Evolutionary conservation across 257 asterid species (phyloP).

Genomic region (Mitragyna speciosa): DNA sequence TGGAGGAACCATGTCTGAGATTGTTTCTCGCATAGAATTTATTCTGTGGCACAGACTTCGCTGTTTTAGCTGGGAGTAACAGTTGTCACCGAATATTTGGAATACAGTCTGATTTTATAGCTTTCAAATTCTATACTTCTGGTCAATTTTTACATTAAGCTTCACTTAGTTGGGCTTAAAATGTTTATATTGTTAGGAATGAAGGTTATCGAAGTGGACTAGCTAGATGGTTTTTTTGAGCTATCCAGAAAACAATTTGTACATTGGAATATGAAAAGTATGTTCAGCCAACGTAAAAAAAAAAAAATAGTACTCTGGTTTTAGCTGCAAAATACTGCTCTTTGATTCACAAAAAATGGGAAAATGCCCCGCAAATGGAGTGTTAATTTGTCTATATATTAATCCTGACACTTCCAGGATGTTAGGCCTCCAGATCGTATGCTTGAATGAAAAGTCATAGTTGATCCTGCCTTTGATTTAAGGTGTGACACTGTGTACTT

Average conservation of each 20-base stretch:
- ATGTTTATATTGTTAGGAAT: neutral
- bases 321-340: neutral
- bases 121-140: neutral
- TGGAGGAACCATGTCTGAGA: neutral
- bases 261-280: neutral
- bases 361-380: neutral
- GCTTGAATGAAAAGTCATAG: neutral
- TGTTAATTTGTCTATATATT: neutral
- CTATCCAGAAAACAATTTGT: neutral
- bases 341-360: neutral
- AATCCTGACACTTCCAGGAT: neutral
- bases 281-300: neutral
- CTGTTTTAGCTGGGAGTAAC: neutral
- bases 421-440: neutral
- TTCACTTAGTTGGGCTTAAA: neutral
- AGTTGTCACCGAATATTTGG: neutral
- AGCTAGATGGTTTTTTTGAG: neutral
- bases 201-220: neutral
- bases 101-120: neutral
- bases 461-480: neutral
- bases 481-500: neutral
- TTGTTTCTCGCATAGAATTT: neutral
- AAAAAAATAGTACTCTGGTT: neutral
- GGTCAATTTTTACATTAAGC: neutral
- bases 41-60: neutral